phyloP scores from a whole-genome alignment of 768 basidiomycete genomes.

The Tylopilus felleus region DNA sequence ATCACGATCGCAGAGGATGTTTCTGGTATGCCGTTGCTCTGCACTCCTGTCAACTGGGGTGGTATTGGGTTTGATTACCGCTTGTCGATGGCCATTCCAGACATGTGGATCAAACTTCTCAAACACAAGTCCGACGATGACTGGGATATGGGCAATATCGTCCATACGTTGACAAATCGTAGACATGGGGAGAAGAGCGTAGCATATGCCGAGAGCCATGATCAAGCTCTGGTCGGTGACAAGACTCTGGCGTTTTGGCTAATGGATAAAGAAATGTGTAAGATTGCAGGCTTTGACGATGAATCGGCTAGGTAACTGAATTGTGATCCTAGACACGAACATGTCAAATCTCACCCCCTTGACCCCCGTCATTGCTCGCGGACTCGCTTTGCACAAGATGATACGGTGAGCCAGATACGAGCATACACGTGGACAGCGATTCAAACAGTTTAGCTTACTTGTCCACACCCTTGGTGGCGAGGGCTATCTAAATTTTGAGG shows the following conservation, averaged over 20 bases:
- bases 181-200: conserved; percentile 88
- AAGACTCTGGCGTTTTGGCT: conserved; percentile 99
- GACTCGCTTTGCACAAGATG: conserved; percentile 94
- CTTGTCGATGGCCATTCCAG: conserved; percentile 96
- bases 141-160: conserved; percentile 87
- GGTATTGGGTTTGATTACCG: conserved; percentile 98
- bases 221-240: conserved; percentile 97
- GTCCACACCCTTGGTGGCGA: conserved; percentile 94
- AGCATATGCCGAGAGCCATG: conserved; percentile 93
- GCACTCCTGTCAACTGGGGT: conserved; percentile 71
- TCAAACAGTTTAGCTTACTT: conserved; percentile 54
- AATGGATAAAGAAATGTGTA: conserved; percentile 99
- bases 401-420: conserved; percentile 61
- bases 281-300: conserved; percentile 23
- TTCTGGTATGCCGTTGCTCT: conserved; percentile 96
- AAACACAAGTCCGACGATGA: conserved; percentile 86
- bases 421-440: neutral
- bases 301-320: neutral
- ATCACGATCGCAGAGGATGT: conserved; percentile 99
- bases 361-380: conserved; percentile 85
- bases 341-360: conserved; percentile 86
- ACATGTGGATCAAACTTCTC: conserved; percentile 99
- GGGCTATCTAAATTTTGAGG: conserved; percentile 97
- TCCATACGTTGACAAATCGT: conserved; percentile 86
- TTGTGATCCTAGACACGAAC: conserved; percentile 62